These are phyloP conservation scores for Terfezia boudieri DNA, from an alignment of 495 filamentous ascomycete genomes.

Conservation along the genomic window DNA sequence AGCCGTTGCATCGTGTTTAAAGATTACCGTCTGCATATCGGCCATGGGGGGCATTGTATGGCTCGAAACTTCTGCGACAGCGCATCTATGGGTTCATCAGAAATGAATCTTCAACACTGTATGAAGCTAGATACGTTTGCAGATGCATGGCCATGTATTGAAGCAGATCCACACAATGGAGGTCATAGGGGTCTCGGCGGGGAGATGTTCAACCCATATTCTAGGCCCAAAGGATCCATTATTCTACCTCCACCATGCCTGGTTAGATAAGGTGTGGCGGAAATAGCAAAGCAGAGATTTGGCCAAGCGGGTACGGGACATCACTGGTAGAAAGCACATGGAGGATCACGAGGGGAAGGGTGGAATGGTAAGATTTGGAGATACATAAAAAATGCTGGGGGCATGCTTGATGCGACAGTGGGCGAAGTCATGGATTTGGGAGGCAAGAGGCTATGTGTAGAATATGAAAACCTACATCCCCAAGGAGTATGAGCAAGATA, in stretches of 20 bases:
- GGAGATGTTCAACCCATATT: slow-evolving; percentile 6
- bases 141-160: slow-evolving; percentile 22
- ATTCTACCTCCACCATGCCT: slow-evolving; percentile 30
- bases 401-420: background rate
- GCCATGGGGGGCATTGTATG: slow-evolving; percentile 22
- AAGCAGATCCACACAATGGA: slow-evolving; percentile 20
- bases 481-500: too few species aligned
- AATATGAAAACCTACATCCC: background rate
- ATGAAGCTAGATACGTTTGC: slow-evolving; percentile 12
- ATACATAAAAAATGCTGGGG: slow-evolving; percentile 13
- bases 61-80: slow-evolving; percentile 18
- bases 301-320: slow-evolving; percentile 1
- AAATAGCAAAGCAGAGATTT: slow-evolving; percentile 24
- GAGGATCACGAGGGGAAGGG: background rate
- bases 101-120: slow-evolving; percentile 18
- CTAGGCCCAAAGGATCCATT: slow-evolving; percentile 21
- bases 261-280: slow-evolving; percentile 29
- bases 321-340: slow-evolving; percentile 11
- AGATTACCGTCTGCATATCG: slow-evolving; percentile 14
- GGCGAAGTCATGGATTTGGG: background rate
- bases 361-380: slow-evolving; percentile 1
- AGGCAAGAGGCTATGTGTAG: background rate
- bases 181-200: slow-evolving; percentile 24
- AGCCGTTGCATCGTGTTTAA: slow-evolving; percentile 20
- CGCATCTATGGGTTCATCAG: slow-evolving; percentile 5